Percentiles rank a stretch among this genome's conserved stretches.
These are phyloP conservation scores for Rhizophlyctis rosea DNA, from an alignment of 192 early-diverging fungal genomes.

Conservation along the genomic window DNA sequence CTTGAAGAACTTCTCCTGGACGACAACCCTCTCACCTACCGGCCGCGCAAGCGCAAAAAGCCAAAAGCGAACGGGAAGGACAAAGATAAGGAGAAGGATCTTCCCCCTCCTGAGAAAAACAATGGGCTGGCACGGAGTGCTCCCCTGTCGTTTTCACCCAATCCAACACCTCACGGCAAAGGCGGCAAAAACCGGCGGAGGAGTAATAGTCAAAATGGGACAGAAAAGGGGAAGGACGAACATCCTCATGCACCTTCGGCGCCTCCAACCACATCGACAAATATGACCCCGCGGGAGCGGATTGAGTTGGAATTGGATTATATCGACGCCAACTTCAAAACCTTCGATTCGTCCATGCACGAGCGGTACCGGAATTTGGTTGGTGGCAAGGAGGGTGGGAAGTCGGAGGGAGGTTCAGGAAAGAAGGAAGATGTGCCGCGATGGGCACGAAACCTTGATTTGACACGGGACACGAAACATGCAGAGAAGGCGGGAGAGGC, in stretches of 20 bases:
- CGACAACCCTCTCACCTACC: conserved; percentile 63
- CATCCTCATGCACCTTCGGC: not conserved
- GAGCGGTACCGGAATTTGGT: conserved; percentile 57
- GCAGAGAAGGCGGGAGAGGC: too few species aligned
- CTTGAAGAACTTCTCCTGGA: conserved; percentile 70
- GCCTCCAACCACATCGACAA: conserved; percentile 6
- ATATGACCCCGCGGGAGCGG: conserved; percentile 43
- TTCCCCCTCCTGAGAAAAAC: too few species aligned
- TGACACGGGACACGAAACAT: not conserved
- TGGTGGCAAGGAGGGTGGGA: conserved; percentile 58
- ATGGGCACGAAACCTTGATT: conserved; percentile 55
- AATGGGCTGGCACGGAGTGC: too few species aligned
- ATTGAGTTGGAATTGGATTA: conserved; percentile 61
- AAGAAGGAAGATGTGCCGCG: conserved; percentile 65
- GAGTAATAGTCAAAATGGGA: too few species aligned
- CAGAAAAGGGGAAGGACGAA: too few species aligned
- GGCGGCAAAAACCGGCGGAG: too few species aligned
- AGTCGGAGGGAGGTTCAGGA: too few species aligned
- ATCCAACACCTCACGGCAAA: too few species aligned
- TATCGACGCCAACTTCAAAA: conserved; percentile 68
- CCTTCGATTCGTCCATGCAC: conserved; percentile 81
- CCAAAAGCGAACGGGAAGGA: conserved; percentile 17
- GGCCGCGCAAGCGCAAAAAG: conserved; percentile 38
- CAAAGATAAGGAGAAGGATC: too few species aligned
- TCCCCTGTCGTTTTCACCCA: too few species aligned